Base-by-base conservation (phyloP, 2,329 filamentous ascomycete species). In the Fusarium xylarioides region DNA sequence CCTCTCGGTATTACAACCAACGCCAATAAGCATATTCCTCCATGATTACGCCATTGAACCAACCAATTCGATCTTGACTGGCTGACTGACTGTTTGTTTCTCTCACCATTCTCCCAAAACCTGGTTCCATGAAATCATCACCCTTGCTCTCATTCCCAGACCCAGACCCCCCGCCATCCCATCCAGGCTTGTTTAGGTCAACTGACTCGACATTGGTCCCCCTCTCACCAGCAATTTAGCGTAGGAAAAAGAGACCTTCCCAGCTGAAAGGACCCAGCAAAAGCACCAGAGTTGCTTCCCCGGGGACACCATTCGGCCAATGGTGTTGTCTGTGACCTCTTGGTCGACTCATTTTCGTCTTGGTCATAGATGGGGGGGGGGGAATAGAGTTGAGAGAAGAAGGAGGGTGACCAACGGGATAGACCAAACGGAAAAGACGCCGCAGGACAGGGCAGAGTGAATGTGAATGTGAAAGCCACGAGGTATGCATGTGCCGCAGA, bases 171-270 rank as follows among this genome's bases (percentile, higher is more conserved):
- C 63, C 53, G 58, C 46, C 64, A 53, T 43, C 37, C 37, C 18
- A 12, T 66, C 59, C 50, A 67, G 70, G 57, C 64, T 57, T 75
- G 58, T 69, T 65, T 67, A 58, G 68, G 56, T 74, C 66, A 62
- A 77, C 71, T 76, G 74, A 74, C 75, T 74, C 75, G 65, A 75
- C 61, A 66, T 68, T 71, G 46, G 57, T 30, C 58, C 66, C 65
- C 60, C 53, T 61, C 67, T 73, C 49, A 52, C 59, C 59, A 73
- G 32, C 18, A 59, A 40, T 63, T 70, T 73, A 74, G 71, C 67
- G 66, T 52, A 34, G 19, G 35, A 58, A 73, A 63, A 63, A 47
- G 57, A 71, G 64, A 26, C 61, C 28, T 50, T 47, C 32, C 68
- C 66, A 74, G 72, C 70, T 76, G 73, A 73, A 73, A 63, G 46